Conservation (phyloP, 768 basidiomycete genomes). For the Rossbeevera mucosa region DNA sequence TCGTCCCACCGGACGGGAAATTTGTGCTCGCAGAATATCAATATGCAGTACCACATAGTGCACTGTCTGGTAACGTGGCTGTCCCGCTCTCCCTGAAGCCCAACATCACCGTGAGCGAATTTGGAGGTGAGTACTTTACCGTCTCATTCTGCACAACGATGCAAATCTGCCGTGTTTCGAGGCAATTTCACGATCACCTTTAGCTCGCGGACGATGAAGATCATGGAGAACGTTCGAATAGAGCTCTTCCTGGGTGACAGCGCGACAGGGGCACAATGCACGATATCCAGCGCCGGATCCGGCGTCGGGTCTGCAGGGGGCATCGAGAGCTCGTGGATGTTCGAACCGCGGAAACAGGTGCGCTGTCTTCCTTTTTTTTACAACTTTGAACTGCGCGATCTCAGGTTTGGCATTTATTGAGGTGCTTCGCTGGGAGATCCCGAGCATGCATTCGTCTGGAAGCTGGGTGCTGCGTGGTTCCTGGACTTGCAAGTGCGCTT, state of each 20-base stretch:
- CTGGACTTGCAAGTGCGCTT: slow-evolving; percentile 59
- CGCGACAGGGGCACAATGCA: slow-evolving; percentile 69
- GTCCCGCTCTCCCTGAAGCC: slow-evolving; percentile 50
- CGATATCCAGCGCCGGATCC: slow-evolving; percentile 53
- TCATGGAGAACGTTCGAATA: slow-evolving; percentile 67
- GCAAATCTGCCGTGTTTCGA: slow-evolving; percentile 18
- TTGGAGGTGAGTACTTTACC: slow-evolving; percentile 24
- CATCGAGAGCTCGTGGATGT: slow-evolving; percentile 69
- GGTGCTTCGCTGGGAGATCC: slow-evolving; percentile 79
- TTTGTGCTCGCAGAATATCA: slow-evolving; percentile 86
- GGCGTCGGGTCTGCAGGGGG: slow-evolving; percentile 37
- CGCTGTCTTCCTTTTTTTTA: background rate
- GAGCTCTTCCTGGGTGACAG: slow-evolving; percentile 74
- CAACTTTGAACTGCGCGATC: background rate
- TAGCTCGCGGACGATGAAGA: slow-evolving; percentile 57
- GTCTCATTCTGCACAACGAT: background rate
- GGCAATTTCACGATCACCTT: slow-evolving; percentile 60
- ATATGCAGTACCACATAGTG: slow-evolving; percentile 41
- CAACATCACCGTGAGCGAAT: slow-evolving; percentile 29
- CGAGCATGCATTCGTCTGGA: slow-evolving; percentile 59
- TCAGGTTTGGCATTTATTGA: slow-evolving; percentile 23
- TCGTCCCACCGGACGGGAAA: slow-evolving; percentile 89
- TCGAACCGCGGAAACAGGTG: slow-evolving; percentile 66
- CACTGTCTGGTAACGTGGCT: slow-evolving; percentile 43
- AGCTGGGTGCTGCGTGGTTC: slow-evolving; percentile 73